These are phyloP conservation scores for Citrus mangshanensis DNA, from an alignment of 345 rosid genomes.

Conservation along the genomic window DNA sequence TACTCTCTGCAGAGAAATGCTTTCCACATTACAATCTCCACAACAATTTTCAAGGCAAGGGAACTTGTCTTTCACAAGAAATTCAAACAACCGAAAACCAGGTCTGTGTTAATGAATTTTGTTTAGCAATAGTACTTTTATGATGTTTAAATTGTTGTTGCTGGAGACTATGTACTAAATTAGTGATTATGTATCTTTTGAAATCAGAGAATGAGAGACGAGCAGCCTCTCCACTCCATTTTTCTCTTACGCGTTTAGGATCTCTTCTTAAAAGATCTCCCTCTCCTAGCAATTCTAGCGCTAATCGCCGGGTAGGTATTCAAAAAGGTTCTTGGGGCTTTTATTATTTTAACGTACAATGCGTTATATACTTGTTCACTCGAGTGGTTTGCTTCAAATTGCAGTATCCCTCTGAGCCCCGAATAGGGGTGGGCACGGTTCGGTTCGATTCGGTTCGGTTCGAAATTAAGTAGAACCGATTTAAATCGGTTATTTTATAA, in stretches of 20 bases:
- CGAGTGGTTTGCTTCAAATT: constrained; percentile 1
- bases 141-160: not conserved
- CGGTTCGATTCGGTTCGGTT: too few species aligned
- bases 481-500: too few species aligned
- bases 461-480: too few species aligned
- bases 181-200: not conserved
- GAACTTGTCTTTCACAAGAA: constrained; percentile 34
- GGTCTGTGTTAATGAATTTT: constrained; percentile 23
- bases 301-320: constrained; percentile 35
- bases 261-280: constrained; percentile 49
- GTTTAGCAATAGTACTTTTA: not conserved
- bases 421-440: too few species aligned
- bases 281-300: constrained; percentile 37
- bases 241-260: constrained; percentile 41
- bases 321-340: too few species aligned
- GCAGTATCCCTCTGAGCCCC: constrained; percentile 44
- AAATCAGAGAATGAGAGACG: constrained; percentile 36
- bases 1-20: constrained; percentile 31
- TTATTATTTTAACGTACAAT: not conserved
- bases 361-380: not conserved
- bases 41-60: constrained; percentile 27
- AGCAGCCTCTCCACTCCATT: constrained; percentile 48
- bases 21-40: constrained; percentile 28
- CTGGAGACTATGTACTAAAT: not conserved
- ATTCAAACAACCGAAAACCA: constrained; percentile 27